phyloP scores from a whole-genome alignment of 331 rosid genomes.

The Quercus lobata region DNA sequence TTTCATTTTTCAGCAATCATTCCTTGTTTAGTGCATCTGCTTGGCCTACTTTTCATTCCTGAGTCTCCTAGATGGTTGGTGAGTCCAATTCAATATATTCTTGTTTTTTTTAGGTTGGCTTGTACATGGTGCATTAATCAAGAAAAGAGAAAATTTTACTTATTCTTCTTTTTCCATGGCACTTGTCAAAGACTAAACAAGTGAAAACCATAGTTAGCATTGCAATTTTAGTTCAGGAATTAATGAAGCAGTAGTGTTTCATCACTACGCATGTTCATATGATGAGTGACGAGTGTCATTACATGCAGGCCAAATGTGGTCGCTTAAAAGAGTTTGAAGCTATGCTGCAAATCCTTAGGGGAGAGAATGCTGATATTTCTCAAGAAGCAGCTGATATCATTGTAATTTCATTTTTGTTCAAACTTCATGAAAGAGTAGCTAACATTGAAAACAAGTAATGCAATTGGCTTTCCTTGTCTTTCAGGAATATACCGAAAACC shows the following conservation, averaged over 20 bases:
- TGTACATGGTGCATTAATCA: background rate
- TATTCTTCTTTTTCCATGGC: background rate
- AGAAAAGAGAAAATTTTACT: too few species aligned
- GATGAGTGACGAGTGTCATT: constrained; percentile 2
- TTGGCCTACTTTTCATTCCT: constrained; percentile 62
- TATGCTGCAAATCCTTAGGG: constrained; percentile 63
- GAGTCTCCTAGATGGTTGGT: constrained; percentile 91
- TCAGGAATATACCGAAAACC: constrained; percentile 72
- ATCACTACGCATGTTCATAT: background rate
- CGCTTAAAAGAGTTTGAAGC: constrained; percentile 48
- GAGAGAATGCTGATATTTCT: constrained; percentile 51
- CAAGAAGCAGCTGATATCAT: constrained; percentile 68
- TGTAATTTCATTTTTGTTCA: constrained; percentile 19
- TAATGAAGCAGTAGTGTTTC: background rate
- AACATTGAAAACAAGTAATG: background rate
- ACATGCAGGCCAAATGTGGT: constrained; percentile 63
- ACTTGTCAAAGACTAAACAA: too few species aligned
- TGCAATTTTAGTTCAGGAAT: background rate
- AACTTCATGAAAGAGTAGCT: background rate
- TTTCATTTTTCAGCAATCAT: constrained; percentile 32
- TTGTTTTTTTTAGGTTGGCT: background rate
- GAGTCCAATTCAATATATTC: constrained; percentile 19
- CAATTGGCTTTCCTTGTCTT: background rate
- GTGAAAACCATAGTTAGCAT: background rate
- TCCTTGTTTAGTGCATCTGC: constrained; percentile 51